Evolutionary conservation across 495 filamentous ascomycete genomes (phyloP).

Genomic region (Aspergillus nanangensis): DNA sequence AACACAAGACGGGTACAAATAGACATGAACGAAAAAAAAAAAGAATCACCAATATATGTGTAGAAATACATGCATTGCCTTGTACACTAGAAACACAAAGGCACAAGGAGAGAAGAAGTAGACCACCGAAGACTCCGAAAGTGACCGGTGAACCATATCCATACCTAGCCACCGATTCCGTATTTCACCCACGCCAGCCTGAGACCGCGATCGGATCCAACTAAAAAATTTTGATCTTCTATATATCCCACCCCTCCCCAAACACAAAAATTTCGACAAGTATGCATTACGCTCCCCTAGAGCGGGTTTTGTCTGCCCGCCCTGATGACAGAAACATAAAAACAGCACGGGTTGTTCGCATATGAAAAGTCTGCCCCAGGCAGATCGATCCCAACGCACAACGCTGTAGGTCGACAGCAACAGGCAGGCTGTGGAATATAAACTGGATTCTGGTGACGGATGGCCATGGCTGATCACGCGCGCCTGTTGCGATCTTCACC

Average conservation of each 20-base stretch:
- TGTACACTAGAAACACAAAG: conserved; percentile 24
- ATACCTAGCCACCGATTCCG: conserved; percentile 7
- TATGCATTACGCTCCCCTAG: no score
- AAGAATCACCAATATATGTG: conserved; percentile 29
- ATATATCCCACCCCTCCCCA: no score
- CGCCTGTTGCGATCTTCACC: conserved; percentile 17
- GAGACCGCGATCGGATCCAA: background rate
- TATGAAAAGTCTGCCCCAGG: conserved; percentile 7
- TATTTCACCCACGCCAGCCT: conserved; percentile 10
- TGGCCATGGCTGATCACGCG: conserved; percentile 8
- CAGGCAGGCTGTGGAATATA: conserved; percentile 7
- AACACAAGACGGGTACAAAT: conserved; percentile 19
- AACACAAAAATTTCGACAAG: no score
- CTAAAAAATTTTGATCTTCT: background rate
- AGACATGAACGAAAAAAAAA: conserved; percentile 21
- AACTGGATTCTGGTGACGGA: conserved; percentile 4
- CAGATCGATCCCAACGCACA: conserved; percentile 5
- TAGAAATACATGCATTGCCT: conserved; percentile 44
- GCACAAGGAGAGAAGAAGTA: conserved; percentile 16
- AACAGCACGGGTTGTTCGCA: background rate
- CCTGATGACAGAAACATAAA: background rate
- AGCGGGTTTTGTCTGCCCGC: background rate
- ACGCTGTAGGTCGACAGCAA: conserved; percentile 2
- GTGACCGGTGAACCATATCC: conserved; percentile 7
- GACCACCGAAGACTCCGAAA: conserved; percentile 13